Conservation (phyloP, 2,329 filamentous ascomycete genomes). For the Aspergillus uvarum region DNA sequence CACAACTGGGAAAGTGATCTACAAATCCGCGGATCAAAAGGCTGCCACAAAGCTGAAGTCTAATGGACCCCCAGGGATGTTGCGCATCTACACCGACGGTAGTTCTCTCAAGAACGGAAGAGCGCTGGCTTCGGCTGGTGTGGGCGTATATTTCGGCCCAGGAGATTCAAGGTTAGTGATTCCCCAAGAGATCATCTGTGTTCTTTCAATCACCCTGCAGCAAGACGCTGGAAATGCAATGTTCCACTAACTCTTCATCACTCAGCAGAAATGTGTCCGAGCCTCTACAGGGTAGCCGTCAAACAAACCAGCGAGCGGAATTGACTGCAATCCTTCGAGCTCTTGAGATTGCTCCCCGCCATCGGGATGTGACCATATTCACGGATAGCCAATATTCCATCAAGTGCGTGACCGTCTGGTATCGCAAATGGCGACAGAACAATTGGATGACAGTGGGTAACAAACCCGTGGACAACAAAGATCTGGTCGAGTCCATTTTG, state of each 20-base stretch:
- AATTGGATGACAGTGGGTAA: conserved; percentile 73
- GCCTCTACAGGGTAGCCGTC: conserved; percentile 67
- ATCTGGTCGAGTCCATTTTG: conserved; percentile 73
- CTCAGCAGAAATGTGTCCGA: conserved; percentile 68
- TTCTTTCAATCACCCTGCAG: not conserved
- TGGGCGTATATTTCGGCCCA: conserved; percentile 65
- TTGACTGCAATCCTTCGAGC: conserved; percentile 83
- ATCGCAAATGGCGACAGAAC: conserved; percentile 70
- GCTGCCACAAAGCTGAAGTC: conserved; percentile 46
- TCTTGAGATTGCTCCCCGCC: conserved; percentile 68
- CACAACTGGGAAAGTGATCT: conserved; percentile 53
- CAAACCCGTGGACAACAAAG: conserved; percentile 79
- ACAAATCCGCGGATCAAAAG: conserved; percentile 55
- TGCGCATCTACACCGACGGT: conserved; percentile 65
- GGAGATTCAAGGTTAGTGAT: conserved; percentile 53
- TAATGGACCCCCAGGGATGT: conserved; percentile 49
- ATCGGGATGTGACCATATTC: conserved; percentile 71
- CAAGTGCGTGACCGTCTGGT: conserved; percentile 85
- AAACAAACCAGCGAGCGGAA: conserved; percentile 97
- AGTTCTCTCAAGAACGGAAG: conserved; percentile 61
- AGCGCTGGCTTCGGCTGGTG: conserved; percentile 56
- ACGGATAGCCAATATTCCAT: conserved; percentile 93
- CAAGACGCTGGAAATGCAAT: no score
- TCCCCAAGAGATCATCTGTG: not conserved
- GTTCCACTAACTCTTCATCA: conserved; percentile 23